These are phyloP conservation scores for Cyberlindnera mycetangii DNA, from an alignment of 805 yeast species.

Conservation along the genomic window DNA sequence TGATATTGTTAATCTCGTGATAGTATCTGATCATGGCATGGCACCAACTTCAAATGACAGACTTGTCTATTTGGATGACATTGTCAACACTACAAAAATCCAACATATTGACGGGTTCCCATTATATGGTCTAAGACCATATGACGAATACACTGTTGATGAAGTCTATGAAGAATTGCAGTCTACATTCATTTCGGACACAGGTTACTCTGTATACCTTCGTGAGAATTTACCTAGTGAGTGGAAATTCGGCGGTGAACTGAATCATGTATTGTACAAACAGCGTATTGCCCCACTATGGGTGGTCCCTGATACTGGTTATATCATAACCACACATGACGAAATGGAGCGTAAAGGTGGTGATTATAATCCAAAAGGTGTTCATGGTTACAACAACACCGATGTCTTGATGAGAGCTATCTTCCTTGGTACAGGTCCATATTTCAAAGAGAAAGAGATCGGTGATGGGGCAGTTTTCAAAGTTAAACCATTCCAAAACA, in stretches of 20 bases:
- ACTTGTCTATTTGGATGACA: conserved; percentile 68
- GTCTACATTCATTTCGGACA: conserved; percentile 28
- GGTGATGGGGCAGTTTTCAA: conserved; percentile 25
- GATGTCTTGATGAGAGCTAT: conserved; percentile 80
- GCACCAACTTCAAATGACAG: conserved; percentile 77
- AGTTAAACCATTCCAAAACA: conserved; percentile 63
- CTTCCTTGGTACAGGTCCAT: conserved; percentile 81
- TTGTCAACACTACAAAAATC: conserved; percentile 49
- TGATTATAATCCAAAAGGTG: conserved; percentile 44
- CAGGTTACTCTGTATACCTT: conserved; percentile 45
- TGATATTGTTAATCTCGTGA: conserved; percentile 65
- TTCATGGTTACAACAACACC: conserved; percentile 81
- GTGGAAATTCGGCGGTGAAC: conserved; percentile 32
- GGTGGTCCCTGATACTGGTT: conserved; percentile 83
- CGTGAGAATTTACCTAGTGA: conserved; percentile 50
- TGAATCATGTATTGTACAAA: conserved; percentile 33
- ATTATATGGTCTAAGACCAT: conserved; percentile 72
- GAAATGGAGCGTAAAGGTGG: conserved; percentile 40
- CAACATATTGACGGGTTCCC: conserved; percentile 84
- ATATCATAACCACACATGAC: conserved; percentile 60
- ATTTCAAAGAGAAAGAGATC: conserved; percentile 39
- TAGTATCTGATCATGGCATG: conserved; percentile 94
- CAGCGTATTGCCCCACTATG: conserved; percentile 80
- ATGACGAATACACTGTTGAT: conserved; percentile 34
- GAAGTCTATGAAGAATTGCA: conserved; percentile 46